Evolutionary conservation across 2,329 filamentous ascomycete species (phyloP), one percentile per base, ranked within the genome.

Genomic region (Fusarium sp.): DNA sequence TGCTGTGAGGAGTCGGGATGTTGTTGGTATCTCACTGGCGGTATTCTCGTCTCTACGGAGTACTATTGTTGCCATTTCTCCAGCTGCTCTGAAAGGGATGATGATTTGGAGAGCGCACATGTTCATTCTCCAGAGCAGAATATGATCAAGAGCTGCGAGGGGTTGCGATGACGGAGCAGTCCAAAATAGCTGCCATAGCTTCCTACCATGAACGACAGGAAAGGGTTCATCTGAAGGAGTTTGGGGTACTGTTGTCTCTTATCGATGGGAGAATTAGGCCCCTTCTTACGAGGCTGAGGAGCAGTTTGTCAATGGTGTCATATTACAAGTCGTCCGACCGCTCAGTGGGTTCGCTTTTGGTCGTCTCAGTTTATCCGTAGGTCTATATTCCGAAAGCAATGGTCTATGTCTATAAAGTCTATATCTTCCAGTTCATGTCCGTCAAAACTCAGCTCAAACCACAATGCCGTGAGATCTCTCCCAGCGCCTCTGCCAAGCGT

Each of bases 401-500:
- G 48, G 47, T 62, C 45, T 66, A 39, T 65, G 45, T 64, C 58
- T 65, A 54, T 55, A 45, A 24, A 22, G 32, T 53, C 35, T 69
- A 56, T 41, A 5, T 22, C 38, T 15, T 9, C 20, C 13, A 41
- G 5, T 5, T 18, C 24, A 4, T 32, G 9, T 38, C 17, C 26
- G 2, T 8, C 24, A 26, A 32, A 22, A 4, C 24, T 14, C 11
- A 24, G 14, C 9, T n/a, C 41, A 57, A 3, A 15, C 8, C 13
- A 15, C 26, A 28, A 47, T 22, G 18, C 45, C 45, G 0, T 28
- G 45, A 15, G 26, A 28, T 47, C 26, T 3, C 8, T 28, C 26
- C 45, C 26, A 28, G 13, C 45, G 45, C 9, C 8, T 24, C 8
- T n/a, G 7, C 55, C 62, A 47, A 35, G 62, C 45, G 2, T 62